Percentiles rank a stretch among this genome's conserved stretches.
These are phyloP conservation scores for Arabidopsis lyrata DNA, from an alignment of 441 rosid genomes.

Conservation along the genomic window DNA sequence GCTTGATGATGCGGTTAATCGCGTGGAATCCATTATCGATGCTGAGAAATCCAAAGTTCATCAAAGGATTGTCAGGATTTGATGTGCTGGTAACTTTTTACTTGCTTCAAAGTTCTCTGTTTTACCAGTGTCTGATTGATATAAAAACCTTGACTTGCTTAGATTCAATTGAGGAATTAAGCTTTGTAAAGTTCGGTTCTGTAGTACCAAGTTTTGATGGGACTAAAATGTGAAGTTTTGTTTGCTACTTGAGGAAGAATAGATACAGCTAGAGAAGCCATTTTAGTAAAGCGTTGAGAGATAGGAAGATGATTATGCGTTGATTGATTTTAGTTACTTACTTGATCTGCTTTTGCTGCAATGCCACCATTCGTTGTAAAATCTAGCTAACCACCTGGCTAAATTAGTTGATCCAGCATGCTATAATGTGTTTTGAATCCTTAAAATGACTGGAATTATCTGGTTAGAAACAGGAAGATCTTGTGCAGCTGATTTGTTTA, in stretches of 20 bases:
- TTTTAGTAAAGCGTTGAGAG: not conserved
- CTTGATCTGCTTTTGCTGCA: not conserved
- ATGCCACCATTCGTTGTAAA: not conserved
- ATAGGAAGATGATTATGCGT: not conserved
- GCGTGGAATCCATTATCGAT: slow-evolving; percentile 81
- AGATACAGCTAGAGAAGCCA: slow-evolving; percentile 2
- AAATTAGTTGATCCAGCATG: not conserved
- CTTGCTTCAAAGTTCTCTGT: not conserved
- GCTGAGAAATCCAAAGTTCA: slow-evolving; percentile 91
- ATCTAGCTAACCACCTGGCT: not conserved
- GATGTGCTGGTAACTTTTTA: slow-evolving; percentile 38
- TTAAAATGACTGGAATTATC: not conserved
- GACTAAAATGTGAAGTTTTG: not conserved
- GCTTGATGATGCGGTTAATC: slow-evolving; percentile 72
- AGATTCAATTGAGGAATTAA: not conserved
- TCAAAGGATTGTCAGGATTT: slow-evolving; percentile 68
- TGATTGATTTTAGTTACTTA: not conserved
- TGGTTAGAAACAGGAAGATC: not conserved
- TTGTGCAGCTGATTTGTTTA: not conserved
- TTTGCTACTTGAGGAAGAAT: not conserved
- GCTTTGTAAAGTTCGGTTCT: not conserved
- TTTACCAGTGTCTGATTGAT: not conserved
- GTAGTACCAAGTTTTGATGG: slow-evolving; percentile 8
- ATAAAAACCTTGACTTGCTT: not conserved
- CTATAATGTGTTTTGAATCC: not conserved